Base-by-base conservation (phyloP, 129 eudicot genomes). In the Escallonia herrerae region DNA sequence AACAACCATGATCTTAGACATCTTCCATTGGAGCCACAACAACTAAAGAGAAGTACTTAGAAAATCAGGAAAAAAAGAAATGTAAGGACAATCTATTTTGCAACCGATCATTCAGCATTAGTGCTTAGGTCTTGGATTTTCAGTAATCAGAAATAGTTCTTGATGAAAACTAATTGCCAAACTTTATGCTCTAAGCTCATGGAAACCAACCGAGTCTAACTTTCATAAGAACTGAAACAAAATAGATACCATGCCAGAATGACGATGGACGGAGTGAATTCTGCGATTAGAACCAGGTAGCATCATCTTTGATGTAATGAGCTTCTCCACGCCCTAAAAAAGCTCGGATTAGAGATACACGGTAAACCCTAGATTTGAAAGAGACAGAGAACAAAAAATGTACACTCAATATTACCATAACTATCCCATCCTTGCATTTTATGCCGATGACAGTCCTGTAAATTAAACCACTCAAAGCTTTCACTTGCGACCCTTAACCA, bases 291-390 rank as follows among this genome's bases (percentile, higher is more conserved):
- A 88, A 38, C 96, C 5, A 14, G 99, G 96, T 73, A 93, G 72
- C 99, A 93, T 89, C 99, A 93, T 93, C 87, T 93, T 93, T 2
- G 98, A 91, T 22, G 90, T 87, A 52, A 91, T 88, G 63, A 91
- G 85, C 82, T 91, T 91, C 90, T 91, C 98, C 59, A 91, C 98
- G 12, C 98, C 98, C 98, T 91, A 41, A 12, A 4, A 50, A 37
- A 48, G 9, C 6, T 37, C 58, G 39, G 48, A 40, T 43, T n/a
- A 63, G 11, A 43, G 15, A 39, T 43, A 65, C 58, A 72, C 15
- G 33, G 5, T 8, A 67, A 49, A 52, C 44, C 41, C 12, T 33
- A 69, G 53, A 72, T 2, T 3, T 40, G 3, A 12, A 22, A 5
- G 2, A 2, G 1, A 38, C 3, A 50, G 0, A 22, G 33, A 22